Evolutionary conservation across 768 basidiomycete species (phyloP), one percentile per base, ranked within the genome.

Genomic region (Mycena haematopus): DNA sequence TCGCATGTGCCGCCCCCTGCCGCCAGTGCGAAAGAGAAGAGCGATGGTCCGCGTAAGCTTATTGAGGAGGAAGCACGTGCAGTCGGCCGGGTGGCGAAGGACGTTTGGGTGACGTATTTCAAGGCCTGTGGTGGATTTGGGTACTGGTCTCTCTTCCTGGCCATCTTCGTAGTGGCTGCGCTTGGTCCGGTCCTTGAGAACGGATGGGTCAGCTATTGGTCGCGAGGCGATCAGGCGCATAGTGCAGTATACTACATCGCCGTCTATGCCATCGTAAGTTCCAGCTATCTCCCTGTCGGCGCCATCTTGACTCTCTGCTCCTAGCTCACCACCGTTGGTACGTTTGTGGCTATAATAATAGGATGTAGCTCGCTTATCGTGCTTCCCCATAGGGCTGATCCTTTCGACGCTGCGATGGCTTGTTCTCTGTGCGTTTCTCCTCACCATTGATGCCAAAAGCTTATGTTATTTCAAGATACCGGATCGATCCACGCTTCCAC

Each of bases 61-160:
- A 78, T 96, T 7, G 94, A 96, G 68, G 92, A 93, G 69, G 91
- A 93, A 72, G 85, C 83, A 63, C 82, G 91, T n/a, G 90, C 88
- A 1, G 85, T 86, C 45, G 91, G 91, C 4, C 81, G 88, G 49
- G 90, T 93, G 56, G 75, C 83, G 51, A 76, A 80, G 59, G 84
- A 85, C 40, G 84, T 92, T 22, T 93, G 91, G 91, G 68, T 75
- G 45, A 80, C 80, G 0, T 89, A 89, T 62, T 72, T 88, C 65
- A 69, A 68, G 35, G 82, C 84, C 0, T 80, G 80, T 65, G 86
- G 86, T 33, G 82, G 74, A 68, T 76, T 71, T 61, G 67, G 68
- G 69, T 89, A 81, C 69, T 91, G 91, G 91, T 49, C 73, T 1
- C 15, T 84, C 7, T 90, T 92, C 70, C 65, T 76, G 1, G n/a